These are phyloP conservation scores for Pythium chondricola DNA, from an alignment of 352 stramenopile species.

Conservation along the genomic window DNA sequence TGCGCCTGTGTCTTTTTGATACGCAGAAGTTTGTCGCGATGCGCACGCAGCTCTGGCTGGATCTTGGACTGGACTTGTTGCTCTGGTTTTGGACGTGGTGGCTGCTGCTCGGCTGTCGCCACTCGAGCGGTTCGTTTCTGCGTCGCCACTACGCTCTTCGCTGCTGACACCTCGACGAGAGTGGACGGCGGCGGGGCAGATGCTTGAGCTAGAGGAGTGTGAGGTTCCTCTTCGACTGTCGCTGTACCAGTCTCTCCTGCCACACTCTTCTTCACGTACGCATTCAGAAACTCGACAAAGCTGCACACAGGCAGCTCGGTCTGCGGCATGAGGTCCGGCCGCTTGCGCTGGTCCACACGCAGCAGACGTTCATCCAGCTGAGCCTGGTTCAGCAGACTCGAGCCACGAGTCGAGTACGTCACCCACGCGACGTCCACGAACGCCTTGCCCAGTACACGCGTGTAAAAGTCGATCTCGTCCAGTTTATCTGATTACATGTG, in stretches of 20 bases:
- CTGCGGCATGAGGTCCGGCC: conserved; percentile 17
- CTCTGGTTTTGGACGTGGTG: conserved; percentile 13
- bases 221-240: too few species aligned
- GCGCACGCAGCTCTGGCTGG: conserved; percentile 45
- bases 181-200: too few species aligned
- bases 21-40: conserved; percentile 52
- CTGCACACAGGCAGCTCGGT: conserved; percentile 33
- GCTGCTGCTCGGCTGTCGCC: too few species aligned
- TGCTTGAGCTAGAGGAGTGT: too few species aligned
- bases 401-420: conserved; percentile 29
- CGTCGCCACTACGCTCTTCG: too few species aligned
- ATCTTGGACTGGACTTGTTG: conserved; percentile 56
- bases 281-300: conserved; percentile 55
- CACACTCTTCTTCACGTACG: conserved; percentile 45
- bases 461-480: conserved; percentile 61
- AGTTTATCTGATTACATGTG: conserved; percentile 15
- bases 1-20: conserved; percentile 78
- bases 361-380: conserved; percentile 32
- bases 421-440: conserved; percentile 58
- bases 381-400: conserved; percentile 22
- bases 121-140: too few species aligned
- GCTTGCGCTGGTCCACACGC: conserved; percentile 50
- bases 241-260: too few species aligned
- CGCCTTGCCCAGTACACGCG: conserved; percentile 43
- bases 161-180: too few species aligned